These are phyloP conservation scores for Endoconidiophora polonica DNA, from an alignment of 2,329 filamentous ascomycete genomes.

Conservation along the genomic window DNA sequence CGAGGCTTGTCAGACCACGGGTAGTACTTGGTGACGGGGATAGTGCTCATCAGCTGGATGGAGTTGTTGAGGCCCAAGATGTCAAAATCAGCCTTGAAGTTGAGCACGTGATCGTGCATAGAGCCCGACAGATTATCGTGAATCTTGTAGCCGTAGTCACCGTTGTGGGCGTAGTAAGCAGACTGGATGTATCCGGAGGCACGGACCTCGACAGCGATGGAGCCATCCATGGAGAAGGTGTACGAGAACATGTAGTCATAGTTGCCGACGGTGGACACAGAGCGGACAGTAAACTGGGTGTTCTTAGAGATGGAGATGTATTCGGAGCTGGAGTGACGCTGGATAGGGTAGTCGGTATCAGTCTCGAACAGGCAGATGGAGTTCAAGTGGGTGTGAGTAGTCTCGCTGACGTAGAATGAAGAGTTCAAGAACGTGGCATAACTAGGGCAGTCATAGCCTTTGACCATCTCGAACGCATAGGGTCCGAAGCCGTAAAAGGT, in stretches of 20 bases:
- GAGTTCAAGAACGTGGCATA: conserved; percentile 23
- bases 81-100: conserved; percentile 26
- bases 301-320: conserved; percentile 19
- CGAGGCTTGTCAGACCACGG: conserved; percentile 24
- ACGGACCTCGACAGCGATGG: conserved; percentile 24
- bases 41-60: conserved; percentile 20
- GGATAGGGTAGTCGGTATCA: conserved; percentile 22
- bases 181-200: conserved; percentile 24
- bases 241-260: conserved; percentile 27
- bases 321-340: conserved; percentile 20
- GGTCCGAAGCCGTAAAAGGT: conserved; percentile 23
- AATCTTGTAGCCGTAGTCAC: conserved; percentile 21
- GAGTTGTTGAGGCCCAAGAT: conserved; percentile 22
- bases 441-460: conserved; percentile 27
- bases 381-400: conserved; percentile 18
- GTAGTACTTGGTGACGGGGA: conserved; percentile 19
- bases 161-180: conserved; percentile 20
- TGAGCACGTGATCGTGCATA: conserved; percentile 24
- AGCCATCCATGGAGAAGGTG: conserved; percentile 22
- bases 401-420: conserved; percentile 19
- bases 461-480: conserved; percentile 22
- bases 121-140: conserved; percentile 21
- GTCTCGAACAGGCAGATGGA: conserved; percentile 25
- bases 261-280: conserved; percentile 23
- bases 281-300: conserved; percentile 17